phyloP scores from a whole-genome alignment of 169 alveolate species.

The Plasmodium coatneyi region DNA sequence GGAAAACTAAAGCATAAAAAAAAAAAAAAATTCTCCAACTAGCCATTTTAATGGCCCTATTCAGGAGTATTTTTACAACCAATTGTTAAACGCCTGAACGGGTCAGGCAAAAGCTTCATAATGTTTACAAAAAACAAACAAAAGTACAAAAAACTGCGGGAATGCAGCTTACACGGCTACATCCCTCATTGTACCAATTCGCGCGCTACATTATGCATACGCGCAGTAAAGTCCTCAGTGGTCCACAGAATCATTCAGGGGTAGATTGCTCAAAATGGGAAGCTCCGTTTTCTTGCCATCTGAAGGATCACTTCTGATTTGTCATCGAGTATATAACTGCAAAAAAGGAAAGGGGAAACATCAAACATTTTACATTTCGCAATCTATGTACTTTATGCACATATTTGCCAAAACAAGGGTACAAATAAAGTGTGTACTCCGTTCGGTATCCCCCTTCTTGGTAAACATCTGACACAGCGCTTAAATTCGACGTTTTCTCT shows the following conservation, averaged over 20 bases:
- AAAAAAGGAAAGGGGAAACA: neutral
- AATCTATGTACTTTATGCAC: neutral
- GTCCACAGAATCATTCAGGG: neutral
- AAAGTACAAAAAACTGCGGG: neutral
- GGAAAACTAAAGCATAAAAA: neutral
- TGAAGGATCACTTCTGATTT: neutral
- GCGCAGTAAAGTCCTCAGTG: neutral
- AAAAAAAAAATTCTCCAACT: neutral
- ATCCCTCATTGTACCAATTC: neutral
- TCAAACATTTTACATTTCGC: neutral
- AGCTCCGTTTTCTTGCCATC: neutral
- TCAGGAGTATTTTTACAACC: neutral
- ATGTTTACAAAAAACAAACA: neutral
- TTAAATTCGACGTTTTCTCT: neutral
- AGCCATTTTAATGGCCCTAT: neutral
- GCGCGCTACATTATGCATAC: neutral
- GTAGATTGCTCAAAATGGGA: neutral
- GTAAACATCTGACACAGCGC: neutral
- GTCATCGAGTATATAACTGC: conserved; percentile 32
- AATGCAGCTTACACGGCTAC: neutral
- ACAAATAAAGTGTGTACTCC: neutral
- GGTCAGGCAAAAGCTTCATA: neutral
- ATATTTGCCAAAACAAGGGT: neutral
- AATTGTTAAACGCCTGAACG: neutral
- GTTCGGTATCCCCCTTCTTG: neutral